phyloP scores from a whole-genome alignment of 2,329 filamentous ascomycete species.

The Claviceps sp. region DNA sequence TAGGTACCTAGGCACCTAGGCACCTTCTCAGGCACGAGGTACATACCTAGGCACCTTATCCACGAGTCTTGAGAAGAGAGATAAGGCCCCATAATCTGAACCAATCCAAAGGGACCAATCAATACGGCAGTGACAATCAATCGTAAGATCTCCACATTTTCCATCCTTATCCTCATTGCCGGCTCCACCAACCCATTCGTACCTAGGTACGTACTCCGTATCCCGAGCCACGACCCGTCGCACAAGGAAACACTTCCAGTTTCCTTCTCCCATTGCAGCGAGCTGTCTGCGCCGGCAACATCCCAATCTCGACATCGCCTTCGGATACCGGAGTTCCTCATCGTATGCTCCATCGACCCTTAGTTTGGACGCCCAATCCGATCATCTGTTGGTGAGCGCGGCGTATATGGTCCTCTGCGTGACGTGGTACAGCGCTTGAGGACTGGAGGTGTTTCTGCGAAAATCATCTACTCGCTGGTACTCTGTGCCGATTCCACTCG shows the following conservation, averaged over 20 bases:
- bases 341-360: neutral
- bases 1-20: no score
- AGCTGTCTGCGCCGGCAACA: neutral
- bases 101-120: no score
- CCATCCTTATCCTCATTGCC: neutral
- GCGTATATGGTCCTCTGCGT: neutral
- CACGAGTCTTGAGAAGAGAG: no score
- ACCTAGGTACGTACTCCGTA: no score
- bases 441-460: neutral
- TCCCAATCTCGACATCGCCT: neutral
- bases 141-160: neutral
- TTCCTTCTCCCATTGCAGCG: neutral
- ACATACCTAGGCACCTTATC: no score
- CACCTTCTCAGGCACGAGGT: no score
- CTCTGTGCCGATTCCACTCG: constrained; percentile 43
- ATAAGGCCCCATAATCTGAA: no score
- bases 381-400: neutral
- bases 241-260: neutral
- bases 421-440: neutral
- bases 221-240: neutral
- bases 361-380: neutral
- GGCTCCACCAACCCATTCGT: neutral
- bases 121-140: neutral
- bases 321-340: neutral
- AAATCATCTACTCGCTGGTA: constrained; percentile 19